A percentile compares a stretch with the other conserved stretches of the same genome.
Evolutionary conservation across 1,284 basidiomycete genomes (phyloP).

Genomic region (Cronartium ribicola): DNA sequence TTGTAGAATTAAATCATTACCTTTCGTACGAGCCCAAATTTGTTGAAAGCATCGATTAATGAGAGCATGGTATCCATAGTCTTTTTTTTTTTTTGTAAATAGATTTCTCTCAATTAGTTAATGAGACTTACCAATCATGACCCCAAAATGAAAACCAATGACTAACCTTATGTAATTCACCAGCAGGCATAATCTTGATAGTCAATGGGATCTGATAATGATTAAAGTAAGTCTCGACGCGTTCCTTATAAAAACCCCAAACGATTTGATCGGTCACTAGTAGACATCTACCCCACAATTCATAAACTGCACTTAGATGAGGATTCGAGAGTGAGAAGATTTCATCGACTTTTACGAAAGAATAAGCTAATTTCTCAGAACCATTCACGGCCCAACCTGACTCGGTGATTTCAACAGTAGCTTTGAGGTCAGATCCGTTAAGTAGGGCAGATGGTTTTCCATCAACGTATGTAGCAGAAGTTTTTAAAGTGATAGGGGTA

Average conservation of each 20-base stretch:
- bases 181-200: conserved; percentile 55
- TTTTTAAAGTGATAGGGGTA: background rate
- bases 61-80: conserved; percentile 52
- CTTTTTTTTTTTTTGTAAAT: background rate
- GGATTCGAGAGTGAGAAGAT: conserved; percentile 54
- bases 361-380: conserved; percentile 4
- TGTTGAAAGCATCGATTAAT: conserved; percentile 55
- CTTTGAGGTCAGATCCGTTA: background rate
- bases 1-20: background rate
- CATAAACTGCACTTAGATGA: conserved; percentile 54
- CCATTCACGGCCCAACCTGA: background rate
- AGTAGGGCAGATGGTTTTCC: background rate
- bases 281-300: conserved; percentile 54
- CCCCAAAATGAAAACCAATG: background rate
- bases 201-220: conserved; percentile 53
- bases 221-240: conserved; percentile 50
- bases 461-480: background rate
- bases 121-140: background rate
- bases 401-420: background rate
- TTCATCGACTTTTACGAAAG: conserved; percentile 54
- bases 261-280: conserved; percentile 54
- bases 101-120: background rate
- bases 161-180: conserved; percentile 56
- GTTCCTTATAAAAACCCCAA: conserved; percentile 49
- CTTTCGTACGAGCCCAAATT: conserved; percentile 55